Evolutionary conservation across 805 yeast genomes (phyloP).

Genomic region (Cyberlindnera amylophila): DNA sequence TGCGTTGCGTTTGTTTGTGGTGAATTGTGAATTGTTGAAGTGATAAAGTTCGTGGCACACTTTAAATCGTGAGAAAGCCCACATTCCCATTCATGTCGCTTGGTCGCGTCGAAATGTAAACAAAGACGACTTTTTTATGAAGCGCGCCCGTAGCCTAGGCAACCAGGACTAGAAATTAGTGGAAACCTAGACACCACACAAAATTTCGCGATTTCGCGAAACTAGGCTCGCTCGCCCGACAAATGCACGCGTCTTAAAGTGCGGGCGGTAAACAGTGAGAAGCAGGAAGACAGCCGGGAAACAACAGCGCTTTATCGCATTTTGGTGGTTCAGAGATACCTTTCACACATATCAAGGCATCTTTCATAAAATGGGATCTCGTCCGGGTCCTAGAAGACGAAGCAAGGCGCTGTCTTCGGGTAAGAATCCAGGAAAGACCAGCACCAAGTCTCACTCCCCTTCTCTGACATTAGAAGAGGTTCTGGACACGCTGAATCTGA

Average conservation of each 20-base stretch:
- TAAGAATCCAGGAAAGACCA: constrained; percentile 27
- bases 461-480: constrained; percentile 45
- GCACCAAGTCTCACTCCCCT: constrained; percentile 33
- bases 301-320: too few species aligned
- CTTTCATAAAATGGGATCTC: constrained; percentile 5
- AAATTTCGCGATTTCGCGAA: neutral
- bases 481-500: constrained; percentile 46
- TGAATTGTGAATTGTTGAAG: constrained; percentile 1
- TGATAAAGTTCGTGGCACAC: constrained; percentile 26
- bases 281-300: too few species aligned
- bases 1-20: neutral
- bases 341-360: neutral
- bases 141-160: constrained; percentile 1
- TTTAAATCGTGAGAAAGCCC: neutral
- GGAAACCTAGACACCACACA: constrained; percentile 8
- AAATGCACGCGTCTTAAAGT: too few species aligned
- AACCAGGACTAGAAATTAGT: neutral
- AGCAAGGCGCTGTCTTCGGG: constrained; percentile 15
- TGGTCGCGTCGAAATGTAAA: constrained; percentile 4
- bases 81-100: neutral
- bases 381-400: constrained; percentile 18
- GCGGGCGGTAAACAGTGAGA: too few species aligned
- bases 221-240: too few species aligned
- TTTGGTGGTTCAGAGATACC: neutral
- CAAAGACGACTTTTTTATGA: neutral